phyloP scores from a whole-genome alignment of 2,329 filamentous ascomycete genomes.

The Monilinia vaccinii-corymbosi region DNA sequence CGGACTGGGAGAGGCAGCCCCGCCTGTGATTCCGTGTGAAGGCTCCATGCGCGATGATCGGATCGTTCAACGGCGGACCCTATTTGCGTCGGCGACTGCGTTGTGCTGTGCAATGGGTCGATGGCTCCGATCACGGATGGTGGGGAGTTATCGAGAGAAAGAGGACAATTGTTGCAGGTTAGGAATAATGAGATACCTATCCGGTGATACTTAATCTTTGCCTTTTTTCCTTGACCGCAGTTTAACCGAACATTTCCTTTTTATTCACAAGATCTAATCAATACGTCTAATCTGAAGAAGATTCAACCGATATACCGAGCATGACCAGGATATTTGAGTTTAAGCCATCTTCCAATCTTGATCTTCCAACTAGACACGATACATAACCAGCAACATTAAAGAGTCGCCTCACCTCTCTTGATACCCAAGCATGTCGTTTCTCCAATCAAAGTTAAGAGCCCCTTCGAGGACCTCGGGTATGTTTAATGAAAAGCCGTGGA shows the following conservation, averaged over 20 bases:
- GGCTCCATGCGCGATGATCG: constrained; percentile 22
- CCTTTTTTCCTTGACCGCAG: neutral
- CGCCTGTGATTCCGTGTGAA: constrained; percentile 15
- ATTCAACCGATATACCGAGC: neutral
- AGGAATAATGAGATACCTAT: constrained; percentile 7
- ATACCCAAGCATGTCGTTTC: neutral
- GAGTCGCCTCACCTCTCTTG: neutral
- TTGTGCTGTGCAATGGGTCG: constrained; percentile 16
- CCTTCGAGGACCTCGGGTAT: neutral
- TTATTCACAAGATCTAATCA: too few species aligned
- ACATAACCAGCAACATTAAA: neutral
- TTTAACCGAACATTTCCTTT: neutral
- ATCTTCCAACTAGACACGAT: neutral
- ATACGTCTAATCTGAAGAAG: too few species aligned
- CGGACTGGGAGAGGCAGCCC: constrained; percentile 25
- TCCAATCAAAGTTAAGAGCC: neutral
- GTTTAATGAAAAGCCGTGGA: neutral
- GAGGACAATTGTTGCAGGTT: neutral
- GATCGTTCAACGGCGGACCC: constrained; percentile 11
- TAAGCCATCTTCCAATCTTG: neutral
- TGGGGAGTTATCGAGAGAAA: constrained; percentile 4
- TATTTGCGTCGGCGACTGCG: constrained; percentile 9
- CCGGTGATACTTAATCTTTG: neutral
- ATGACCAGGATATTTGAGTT: too few species aligned
- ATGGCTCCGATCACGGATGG: constrained; percentile 17